These are phyloP conservation scores for Fusarium continuum DNA, from an alignment of 2,329 filamentous ascomycete genomes.

Conservation along the genomic window DNA sequence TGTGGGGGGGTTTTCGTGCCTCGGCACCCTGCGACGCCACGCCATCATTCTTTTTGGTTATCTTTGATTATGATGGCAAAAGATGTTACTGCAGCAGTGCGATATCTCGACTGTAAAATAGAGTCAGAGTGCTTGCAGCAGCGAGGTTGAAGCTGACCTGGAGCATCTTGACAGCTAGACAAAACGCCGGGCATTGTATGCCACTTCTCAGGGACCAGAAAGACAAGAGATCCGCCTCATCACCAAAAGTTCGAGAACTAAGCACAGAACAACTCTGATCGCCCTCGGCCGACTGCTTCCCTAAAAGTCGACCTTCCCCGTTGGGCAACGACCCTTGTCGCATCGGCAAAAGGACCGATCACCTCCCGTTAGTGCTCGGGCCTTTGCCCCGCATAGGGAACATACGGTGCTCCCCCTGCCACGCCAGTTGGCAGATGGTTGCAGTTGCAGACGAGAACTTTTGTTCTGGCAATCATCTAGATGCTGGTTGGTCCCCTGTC, in stretches of 20 bases:
- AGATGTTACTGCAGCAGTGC: not conserved
- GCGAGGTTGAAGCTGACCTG: not conserved
- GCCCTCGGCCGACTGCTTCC: conserved; percentile 13
- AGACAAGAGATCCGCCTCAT: conserved; percentile 4
- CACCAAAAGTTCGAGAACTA: not conserved
- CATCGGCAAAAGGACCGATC: conserved; percentile 32
- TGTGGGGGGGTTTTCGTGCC: not conserved
- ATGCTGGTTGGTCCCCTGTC: not conserved
- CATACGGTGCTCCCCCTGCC: not conserved
- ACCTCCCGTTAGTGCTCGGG: conserved; percentile 25
- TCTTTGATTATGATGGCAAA: not conserved
- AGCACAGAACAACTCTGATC: not conserved
- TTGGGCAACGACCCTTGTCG: conserved; percentile 5
- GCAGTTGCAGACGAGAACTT: too few relatives aligned
- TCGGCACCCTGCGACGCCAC: not conserved
- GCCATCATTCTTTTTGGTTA: not conserved
- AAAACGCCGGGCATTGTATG: too few relatives aligned
- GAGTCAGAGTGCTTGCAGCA: not conserved
- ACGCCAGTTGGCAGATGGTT: too few relatives aligned
- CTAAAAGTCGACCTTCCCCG: conserved; percentile 21
- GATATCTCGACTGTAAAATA: not conserved
- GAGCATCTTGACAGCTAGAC: not conserved
- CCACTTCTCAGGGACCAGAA: not conserved
- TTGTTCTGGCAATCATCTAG: conserved; percentile 9
- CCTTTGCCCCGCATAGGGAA: conserved; percentile 30